Evolutionary conservation across 2,329 filamentous ascomycete genomes (phyloP), one percentile per base, ranked within the genome.

Genomic region (Domatiomyces catenatus): DNA sequence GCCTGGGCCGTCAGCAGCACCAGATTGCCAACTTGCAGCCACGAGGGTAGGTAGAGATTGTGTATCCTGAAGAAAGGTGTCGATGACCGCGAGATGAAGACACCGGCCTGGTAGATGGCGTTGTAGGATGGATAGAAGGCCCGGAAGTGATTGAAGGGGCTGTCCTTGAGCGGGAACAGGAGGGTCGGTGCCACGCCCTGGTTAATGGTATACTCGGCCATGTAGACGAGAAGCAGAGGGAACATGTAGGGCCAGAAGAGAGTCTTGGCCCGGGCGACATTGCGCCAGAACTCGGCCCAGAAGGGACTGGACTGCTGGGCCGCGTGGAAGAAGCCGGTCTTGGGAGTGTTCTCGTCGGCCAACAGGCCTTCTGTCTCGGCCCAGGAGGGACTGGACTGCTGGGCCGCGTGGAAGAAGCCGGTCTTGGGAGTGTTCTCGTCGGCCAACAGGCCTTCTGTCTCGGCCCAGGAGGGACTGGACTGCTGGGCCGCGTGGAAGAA

Each of bases 181-280:
- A 96, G 72, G 0, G 88, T 94, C 0, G 92, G 90, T 0, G 87
- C 75, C 0, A 96, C 87, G 36, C 89, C 90, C 70, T 94, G 89
- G 69, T 96, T 96, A 67, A 96, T 95, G 50, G 86, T 93, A 65
- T 98, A 98, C 70, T 98, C 92, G 51, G 89, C 87, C 36, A 96
- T 77, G 65, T 95, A 98, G 26, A 98, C 92, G 15, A 96, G 71
- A 32, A 96, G 74, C 12, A 98, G 75, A 0, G 92, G 92, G 2
- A 94, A 74, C 88, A 98, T 96, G 65, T 81, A 83, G 8, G 79
- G 79, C 44, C 93, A 71, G 62, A 95, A 83, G 1, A 96, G 72
- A 0, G 75, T 72, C 54, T 70, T 75, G 0, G 83, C 79, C 3
- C 86, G 81, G n/a, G 69, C 70, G 32, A 96, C 66, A 52, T 78